Conservation (phyloP, 202 grass and related monocot species). For the Hordeum pubiflorum region DNA sequence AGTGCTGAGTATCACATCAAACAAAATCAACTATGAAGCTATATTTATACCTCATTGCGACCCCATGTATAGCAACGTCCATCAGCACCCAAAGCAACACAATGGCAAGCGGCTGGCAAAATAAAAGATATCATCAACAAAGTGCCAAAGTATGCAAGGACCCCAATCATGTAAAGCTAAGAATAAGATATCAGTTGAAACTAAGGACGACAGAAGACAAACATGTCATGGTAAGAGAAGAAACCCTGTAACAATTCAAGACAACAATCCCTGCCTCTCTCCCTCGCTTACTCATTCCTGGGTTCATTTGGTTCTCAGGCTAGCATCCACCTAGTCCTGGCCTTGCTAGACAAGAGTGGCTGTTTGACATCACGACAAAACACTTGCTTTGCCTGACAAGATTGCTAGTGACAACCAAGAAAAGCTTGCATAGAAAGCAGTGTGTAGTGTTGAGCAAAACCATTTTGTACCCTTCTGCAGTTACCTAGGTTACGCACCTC, state of each 20-base stretch:
- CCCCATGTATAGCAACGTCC: constrained; percentile 94
- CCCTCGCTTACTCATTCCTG: not conserved
- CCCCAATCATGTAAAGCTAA: not conserved
- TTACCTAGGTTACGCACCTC: not conserved
- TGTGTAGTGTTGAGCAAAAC: not conserved
- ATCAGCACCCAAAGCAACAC: constrained; percentile 89
- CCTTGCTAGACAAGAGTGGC: not conserved
- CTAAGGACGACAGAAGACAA: constrained; percentile 1
- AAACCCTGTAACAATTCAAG: not conserved
- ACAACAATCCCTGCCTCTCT: not conserved
- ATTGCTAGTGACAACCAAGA: not conserved
- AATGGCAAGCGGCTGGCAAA: constrained; percentile 74
- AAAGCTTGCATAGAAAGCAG: not conserved
- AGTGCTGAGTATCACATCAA: constrained; percentile 25
- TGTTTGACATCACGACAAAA: not conserved
- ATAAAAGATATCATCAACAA: constrained; percentile 15
- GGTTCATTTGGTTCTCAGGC: not conserved
- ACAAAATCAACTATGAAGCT: constrained; percentile 4
- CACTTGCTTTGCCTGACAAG: not conserved
- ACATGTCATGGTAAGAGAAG: not conserved
- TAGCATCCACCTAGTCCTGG: not conserved
- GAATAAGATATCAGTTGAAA: not conserved
- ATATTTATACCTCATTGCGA: constrained; percentile 75
- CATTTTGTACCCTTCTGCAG: not conserved
- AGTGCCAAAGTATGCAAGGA: not conserved